Evolutionary conservation across 2,329 filamentous ascomycete species (phyloP), one percentile per base, ranked within the genome.

Genomic region (Fusarium torulosum): DNA sequence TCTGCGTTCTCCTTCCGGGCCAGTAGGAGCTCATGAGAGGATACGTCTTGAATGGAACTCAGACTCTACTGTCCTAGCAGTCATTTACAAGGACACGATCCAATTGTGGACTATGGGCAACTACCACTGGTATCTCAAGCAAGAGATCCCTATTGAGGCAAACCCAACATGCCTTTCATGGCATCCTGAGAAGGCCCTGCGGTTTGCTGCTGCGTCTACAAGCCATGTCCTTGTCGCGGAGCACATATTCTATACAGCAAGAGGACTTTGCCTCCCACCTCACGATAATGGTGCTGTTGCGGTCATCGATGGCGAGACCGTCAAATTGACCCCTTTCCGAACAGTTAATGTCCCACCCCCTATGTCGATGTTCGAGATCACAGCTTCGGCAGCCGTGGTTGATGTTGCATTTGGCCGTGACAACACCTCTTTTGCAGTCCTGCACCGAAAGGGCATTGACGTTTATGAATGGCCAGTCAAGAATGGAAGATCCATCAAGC

Each of bases 31-130:
- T 69, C 84, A 83, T 13, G 84, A 84, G 41, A 82, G 85, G 49
- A 89, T 97, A 54, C 80, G 81, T 27, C 82, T 99, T 15, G 85
- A 87, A 46, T 99, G 96, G 96, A 99, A 97, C 75, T 85, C 88
- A 6, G 95, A 99, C 76, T 99, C 96, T 1, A 95, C 90, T 2
- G 93, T 97, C 1, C 84, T 99, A 44, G 94, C 95, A 7, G 90
- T 97, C n/a, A 84, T 87, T 2, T 88, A 94, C 70, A 82, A 83
- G 31, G 87, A 94, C 67, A 86, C 88, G 56, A 81, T 96, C n/a
- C 96, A 99, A 75, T 82, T 99, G 2, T 99, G 96, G 96, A 97
- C 94, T 1, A 97, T 91, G 85, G 92, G 93, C 20, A 99, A 99
- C 77, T 99, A 99, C 72, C 93, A 98, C 76, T 99, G 96, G 87